These are phyloP conservation scores for Clarireedia monteithiana DNA, from an alignment of 2,329 filamentous ascomycete species.

Conservation along the genomic window DNA sequence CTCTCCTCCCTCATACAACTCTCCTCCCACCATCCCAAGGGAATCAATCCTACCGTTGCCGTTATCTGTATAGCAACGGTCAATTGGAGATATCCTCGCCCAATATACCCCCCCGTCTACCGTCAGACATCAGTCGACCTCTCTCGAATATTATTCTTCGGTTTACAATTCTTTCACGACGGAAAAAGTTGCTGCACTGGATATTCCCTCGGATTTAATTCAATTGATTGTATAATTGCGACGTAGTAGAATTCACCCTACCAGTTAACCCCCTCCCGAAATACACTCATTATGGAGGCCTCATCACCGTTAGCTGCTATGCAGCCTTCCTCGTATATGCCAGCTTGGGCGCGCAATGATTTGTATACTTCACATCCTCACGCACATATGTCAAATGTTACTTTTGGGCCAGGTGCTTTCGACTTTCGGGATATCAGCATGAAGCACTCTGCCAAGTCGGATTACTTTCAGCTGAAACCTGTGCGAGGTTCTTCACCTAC, in stretches of 20 bases:
- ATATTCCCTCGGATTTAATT: not conserved
- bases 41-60: not conserved
- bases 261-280: not conserved
- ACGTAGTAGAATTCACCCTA: slow-evolving; percentile 1
- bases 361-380: slow-evolving; percentile 45
- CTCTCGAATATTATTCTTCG: not conserved
- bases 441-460: slow-evolving; percentile 58
- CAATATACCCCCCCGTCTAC: too few species aligned
- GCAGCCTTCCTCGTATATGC: slow-evolving; percentile 64
- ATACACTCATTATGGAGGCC: slow-evolving; percentile 60
- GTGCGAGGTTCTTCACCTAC: slow-evolving; percentile 83
- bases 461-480: slow-evolving; percentile 78
- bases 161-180: not conserved
- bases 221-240: slow-evolving; percentile 5
- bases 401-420: slow-evolving; percentile 56
- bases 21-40: not conserved
- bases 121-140: too few species aligned
- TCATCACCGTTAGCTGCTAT: slow-evolving; percentile 92
- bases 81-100: not conserved
- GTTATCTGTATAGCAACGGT: slow-evolving; percentile 6
- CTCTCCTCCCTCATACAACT: not conserved
- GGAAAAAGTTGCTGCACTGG: not conserved
- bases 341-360: slow-evolving; percentile 50
- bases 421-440: slow-evolving; percentile 69
- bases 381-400: slow-evolving; percentile 40